These are phyloP conservation scores for Plasmodium chabaudi DNA, from an alignment of 169 alveolate genomes.

Conservation along the genomic window DNA sequence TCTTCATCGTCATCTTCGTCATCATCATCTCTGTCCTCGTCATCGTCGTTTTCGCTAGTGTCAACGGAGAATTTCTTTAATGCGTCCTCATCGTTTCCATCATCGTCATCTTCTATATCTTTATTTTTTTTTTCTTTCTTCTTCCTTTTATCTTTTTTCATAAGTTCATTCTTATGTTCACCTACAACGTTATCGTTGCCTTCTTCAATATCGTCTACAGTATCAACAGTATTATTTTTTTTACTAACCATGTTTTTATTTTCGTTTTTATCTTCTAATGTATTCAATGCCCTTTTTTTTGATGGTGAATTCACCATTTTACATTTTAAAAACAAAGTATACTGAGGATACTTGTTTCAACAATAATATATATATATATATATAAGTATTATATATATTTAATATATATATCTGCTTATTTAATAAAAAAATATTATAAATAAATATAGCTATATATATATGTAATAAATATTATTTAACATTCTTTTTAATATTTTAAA, in stretches of 20 bases:
- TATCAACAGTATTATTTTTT: slow-evolving; percentile 45
- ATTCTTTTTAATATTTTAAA: too few relatives aligned
- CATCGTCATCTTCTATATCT: slow-evolving; percentile 61
- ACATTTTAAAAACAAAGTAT: slow-evolving; percentile 59
- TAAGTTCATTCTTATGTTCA: slow-evolving; percentile 25
- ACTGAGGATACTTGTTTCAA: slow-evolving; percentile 42
- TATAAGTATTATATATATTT: neutral
- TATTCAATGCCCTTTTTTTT: slow-evolving; percentile 61
- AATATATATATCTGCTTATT: neutral
- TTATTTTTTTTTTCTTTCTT: slow-evolving; percentile 63
- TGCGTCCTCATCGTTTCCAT: slow-evolving; percentile 41
- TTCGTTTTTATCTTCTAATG: slow-evolving; percentile 38
- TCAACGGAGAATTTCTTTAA: slow-evolving; percentile 49
- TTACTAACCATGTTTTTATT: slow-evolving; percentile 64
- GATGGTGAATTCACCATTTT: slow-evolving; percentile 72
- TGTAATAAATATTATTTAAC: too few relatives aligned
- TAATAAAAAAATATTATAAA: neutral
- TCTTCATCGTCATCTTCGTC: slow-evolving; percentile 30
- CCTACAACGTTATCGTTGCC: slow-evolving; percentile 19
- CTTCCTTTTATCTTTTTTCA: slow-evolving; percentile 56
- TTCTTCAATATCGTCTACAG: slow-evolving; percentile 57
- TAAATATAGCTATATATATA: neutral
- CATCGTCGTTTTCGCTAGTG: slow-evolving; percentile 61
- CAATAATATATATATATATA: neutral
- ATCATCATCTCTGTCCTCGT: slow-evolving; percentile 18